A percentile compares a stretch with the other conserved stretches of the same genome.
These are phyloP conservation scores for Cryptococcus sp. DNA, from an alignment of 1,284 basidiomycete genomes.

Conservation along the genomic window DNA sequence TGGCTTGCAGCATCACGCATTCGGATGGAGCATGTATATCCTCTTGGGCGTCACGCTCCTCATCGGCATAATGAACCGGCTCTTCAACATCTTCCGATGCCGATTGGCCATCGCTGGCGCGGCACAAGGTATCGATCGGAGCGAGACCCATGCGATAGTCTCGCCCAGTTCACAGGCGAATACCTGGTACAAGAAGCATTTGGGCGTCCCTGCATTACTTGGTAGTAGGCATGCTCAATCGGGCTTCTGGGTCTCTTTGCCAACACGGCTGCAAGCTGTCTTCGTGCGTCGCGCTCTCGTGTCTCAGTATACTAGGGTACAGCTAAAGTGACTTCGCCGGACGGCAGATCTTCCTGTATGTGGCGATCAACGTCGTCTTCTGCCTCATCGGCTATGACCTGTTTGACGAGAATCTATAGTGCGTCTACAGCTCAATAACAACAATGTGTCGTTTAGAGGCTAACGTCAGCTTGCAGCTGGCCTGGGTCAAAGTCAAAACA, in stretches of 20 bases:
- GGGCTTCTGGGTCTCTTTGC: conserved; percentile 28
- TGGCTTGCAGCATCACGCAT: conserved; percentile 24
- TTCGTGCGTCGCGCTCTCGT: conserved; percentile 16
- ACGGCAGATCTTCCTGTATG: conserved; percentile 29
- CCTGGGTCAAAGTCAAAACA: conserved; percentile 10
- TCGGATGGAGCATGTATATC: conserved; percentile 28
- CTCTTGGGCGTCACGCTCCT: conserved; percentile 20
- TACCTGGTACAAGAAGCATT: conserved; percentile 21
- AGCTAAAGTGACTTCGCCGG: background rate
- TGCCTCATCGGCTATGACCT: conserved; percentile 58
- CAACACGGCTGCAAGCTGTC: conserved; percentile 32
- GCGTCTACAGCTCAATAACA: background rate
- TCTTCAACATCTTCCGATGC: conserved; percentile 5
- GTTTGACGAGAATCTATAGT: conserved; percentile 51
- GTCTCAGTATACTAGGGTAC: background rate
- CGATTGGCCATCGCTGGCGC: background rate
- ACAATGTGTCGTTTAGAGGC: background rate
- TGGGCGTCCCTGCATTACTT: conserved; percentile 29
- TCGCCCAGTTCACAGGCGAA: background rate
- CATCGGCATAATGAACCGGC: conserved; percentile 21
- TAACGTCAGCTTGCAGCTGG: conserved; percentile 8
- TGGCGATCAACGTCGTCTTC: conserved; percentile 39
- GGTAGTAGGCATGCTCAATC: conserved; percentile 30
- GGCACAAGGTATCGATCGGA: background rate
- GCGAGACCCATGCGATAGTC: background rate